These are phyloP conservation scores for Acacia crassicarpa DNA, from an alignment of 306 rosid genomes.

Conservation along the genomic window DNA sequence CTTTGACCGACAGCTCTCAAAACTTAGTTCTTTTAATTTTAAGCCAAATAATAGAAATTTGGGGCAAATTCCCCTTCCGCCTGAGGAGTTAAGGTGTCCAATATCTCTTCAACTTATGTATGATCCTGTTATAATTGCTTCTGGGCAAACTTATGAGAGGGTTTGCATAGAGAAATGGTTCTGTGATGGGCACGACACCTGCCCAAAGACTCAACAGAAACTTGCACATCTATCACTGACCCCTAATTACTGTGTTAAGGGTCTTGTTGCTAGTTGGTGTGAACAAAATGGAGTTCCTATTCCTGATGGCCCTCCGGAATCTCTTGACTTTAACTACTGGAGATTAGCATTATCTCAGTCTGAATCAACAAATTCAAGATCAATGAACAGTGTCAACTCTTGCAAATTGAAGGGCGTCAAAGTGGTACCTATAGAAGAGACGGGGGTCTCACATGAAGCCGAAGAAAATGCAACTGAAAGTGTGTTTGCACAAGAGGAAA, in stretches of 20 bases:
- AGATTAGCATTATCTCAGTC: constrained; percentile 77
- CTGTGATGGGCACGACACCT: constrained; percentile 76
- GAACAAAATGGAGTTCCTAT: constrained; percentile 81
- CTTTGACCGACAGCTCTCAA: constrained; percentile 83
- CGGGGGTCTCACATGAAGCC: constrained; percentile 48
- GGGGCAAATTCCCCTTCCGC: constrained; percentile 72
- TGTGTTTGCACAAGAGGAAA: constrained; percentile 50
- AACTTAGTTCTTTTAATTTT: constrained; percentile 68
- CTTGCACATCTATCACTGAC: constrained; percentile 86
- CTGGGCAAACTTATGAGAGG: constrained; percentile 97
- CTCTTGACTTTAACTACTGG: constrained; percentile 93
- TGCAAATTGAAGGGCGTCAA: constrained; percentile 75
- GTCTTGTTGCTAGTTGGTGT: constrained; percentile 92
- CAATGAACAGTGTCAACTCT: constrained; percentile 59
- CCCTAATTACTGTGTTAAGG: constrained; percentile 96
- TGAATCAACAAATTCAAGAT: constrained; percentile 69
- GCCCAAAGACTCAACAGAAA: constrained; percentile 86
- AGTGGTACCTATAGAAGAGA: constrained; percentile 83
- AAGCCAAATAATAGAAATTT: constrained; percentile 57
- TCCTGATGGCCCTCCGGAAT: constrained; percentile 90
- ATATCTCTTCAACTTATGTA: constrained; percentile 93
- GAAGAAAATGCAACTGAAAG: constrained; percentile 58
- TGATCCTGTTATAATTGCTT: constrained; percentile 92
- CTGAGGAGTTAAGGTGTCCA: constrained; percentile 98
- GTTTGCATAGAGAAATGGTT: constrained; percentile 96